phyloP scores from a whole-genome alignment of 345 rosid genomes.

The Leavenworthia alabamica region DNA sequence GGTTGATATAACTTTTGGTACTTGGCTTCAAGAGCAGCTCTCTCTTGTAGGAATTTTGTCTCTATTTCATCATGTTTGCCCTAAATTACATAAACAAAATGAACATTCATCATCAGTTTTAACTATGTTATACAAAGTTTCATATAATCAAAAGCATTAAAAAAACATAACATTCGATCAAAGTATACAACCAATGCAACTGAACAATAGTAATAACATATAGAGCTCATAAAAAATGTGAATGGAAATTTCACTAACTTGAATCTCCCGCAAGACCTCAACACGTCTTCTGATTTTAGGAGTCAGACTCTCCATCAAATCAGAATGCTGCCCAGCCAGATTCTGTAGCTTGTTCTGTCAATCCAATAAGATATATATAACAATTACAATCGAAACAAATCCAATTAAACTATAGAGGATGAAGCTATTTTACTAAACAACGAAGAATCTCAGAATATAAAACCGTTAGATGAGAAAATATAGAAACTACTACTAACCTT shows the following conservation, averaged over 20 bases:
- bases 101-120: neutral
- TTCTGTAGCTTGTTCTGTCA: slow-evolving; percentile 71
- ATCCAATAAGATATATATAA: neutral
- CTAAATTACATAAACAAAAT: slow-evolving; percentile 35
- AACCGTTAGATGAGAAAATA: too few species aligned
- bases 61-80: slow-evolving; percentile 77
- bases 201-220: neutral
- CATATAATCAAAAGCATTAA: neutral
- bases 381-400: neutral
- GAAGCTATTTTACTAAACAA: neutral
- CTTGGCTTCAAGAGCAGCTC: slow-evolving; percentile 81
- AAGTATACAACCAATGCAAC: neutral
- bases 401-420: neutral
- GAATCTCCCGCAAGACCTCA: slow-evolving; percentile 81
- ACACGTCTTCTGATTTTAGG: slow-evolving; percentile 81
- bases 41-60: slow-evolving; percentile 77
- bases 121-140: neutral
- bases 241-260: slow-evolving; percentile 30
- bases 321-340: slow-evolving; percentile 71
- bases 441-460: too few species aligned
- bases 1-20: slow-evolving; percentile 84
- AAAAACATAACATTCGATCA: neutral
- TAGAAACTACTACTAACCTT: slow-evolving; percentile 59
- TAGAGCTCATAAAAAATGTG: neutral
- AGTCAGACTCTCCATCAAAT: slow-evolving; percentile 64